Evolutionary conservation across 129 eudicot species (phyloP).

Genomic region (Deinandra increscens): DNA sequence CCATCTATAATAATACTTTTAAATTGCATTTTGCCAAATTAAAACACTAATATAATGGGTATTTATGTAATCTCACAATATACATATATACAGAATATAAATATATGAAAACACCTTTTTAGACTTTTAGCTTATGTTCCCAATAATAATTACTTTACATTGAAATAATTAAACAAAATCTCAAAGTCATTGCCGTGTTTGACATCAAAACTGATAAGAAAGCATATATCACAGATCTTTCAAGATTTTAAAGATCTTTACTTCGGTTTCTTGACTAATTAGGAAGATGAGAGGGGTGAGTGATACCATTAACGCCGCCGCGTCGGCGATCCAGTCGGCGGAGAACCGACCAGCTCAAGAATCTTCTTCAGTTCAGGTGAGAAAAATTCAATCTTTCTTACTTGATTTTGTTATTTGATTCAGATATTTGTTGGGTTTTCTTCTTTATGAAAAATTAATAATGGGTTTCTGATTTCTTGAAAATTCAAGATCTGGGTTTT

Average conservation of each 20-base stretch:
- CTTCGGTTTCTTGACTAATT: conserved; percentile 16
- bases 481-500: conserved; percentile 38
- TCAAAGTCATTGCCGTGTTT: conserved; percentile 74
- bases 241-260: not conserved
- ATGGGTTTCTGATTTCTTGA: conserved; percentile 19
- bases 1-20: too few species aligned
- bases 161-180: conserved; percentile 41
- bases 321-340: conserved; percentile 48
- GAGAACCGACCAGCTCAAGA: conserved; percentile 38
- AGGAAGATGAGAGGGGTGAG: conserved; percentile 41
- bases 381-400: not conserved
- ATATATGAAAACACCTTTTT: conserved; percentile 26
- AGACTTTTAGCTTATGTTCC: conserved; percentile 35
- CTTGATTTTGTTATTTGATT: conserved; percentile 2
- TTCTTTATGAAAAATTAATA: too few species aligned
- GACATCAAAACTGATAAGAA: conserved; percentile 44
- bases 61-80: not conserved
- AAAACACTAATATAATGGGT: too few species aligned
- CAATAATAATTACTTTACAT: conserved; percentile 31
- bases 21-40: too few species aligned
- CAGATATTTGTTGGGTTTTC: too few species aligned
- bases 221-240: too few species aligned
- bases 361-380: conserved; percentile 46
- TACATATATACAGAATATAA: not conserved
- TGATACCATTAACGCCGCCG: conserved; percentile 53